A percentile compares a stretch with the other conserved stretches of the same genome.
Conservation (phyloP, 305 asterid species). For the Solanum chacoense region DNA sequence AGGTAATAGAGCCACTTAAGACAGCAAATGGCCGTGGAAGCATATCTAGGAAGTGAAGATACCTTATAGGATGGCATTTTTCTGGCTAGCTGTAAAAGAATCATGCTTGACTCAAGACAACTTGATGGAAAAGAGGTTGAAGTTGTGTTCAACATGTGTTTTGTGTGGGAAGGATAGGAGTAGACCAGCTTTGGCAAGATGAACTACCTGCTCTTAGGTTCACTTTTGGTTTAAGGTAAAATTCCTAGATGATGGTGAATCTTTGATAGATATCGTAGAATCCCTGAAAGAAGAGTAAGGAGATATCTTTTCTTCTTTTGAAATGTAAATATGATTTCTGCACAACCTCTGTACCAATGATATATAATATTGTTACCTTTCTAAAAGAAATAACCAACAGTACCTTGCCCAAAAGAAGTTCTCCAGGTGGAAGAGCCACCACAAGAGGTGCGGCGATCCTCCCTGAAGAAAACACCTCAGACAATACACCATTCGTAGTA, state of each 20-base stretch:
- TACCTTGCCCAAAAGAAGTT: slow-evolving; percentile 96
- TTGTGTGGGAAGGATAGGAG: background rate
- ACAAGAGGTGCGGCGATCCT: slow-evolving; percentile 93
- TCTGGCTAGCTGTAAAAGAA: background rate
- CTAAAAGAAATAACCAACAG: background rate
- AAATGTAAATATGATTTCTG: background rate
- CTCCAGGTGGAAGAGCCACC: slow-evolving; percentile 81
- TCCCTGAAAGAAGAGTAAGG: background rate
- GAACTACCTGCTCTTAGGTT: background rate
- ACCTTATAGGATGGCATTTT: background rate
- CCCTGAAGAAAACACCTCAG: slow-evolving; percentile 93
- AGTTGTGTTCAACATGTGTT: background rate
- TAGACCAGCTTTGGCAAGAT: background rate
- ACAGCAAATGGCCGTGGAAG: background rate
- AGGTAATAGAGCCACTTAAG: background rate
- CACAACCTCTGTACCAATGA: background rate
- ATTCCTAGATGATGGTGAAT: background rate
- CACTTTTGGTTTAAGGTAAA: background rate
- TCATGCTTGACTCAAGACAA: background rate
- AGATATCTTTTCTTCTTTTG: background rate
- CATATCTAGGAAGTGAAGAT: background rate
- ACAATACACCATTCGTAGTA: slow-evolving; percentile 67
- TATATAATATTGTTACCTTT: background rate
- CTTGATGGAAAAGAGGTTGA: background rate
- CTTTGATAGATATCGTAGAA: background rate